These are phyloP conservation scores for Metrosideros polymorpha DNA, from an alignment of 441 rosid species.

Conservation along the genomic window DNA sequence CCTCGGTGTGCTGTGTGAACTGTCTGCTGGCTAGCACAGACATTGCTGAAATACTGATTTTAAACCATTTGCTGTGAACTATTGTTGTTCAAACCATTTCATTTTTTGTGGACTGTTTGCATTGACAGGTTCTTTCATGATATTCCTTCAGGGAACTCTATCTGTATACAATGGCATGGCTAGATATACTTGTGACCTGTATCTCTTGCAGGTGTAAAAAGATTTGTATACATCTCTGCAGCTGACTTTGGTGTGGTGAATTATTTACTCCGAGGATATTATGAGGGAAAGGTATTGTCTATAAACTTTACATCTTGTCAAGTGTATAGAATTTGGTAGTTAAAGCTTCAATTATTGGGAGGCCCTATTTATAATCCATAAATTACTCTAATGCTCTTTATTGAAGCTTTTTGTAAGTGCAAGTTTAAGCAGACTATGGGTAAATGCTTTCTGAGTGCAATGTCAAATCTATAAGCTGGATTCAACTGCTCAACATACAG, in stretches of 20 bases:
- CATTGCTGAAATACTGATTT: background rate
- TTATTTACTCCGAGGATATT: slow-evolving; percentile 67
- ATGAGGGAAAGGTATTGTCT: slow-evolving; percentile 71
- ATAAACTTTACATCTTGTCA: background rate
- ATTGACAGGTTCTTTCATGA: background rate
- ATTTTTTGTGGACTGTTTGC: background rate
- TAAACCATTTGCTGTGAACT: background rate
- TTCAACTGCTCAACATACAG: background rate
- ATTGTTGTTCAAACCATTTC: background rate
- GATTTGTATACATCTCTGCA: slow-evolving; percentile 81
- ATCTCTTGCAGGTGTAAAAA: slow-evolving; percentile 49
- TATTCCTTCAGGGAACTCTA: background rate
- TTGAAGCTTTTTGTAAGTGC: background rate
- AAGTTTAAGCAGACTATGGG: background rate
- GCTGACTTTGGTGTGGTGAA: slow-evolving; percentile 74
- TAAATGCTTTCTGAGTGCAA: background rate
- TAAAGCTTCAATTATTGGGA: background rate
- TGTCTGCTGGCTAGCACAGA: background rate
- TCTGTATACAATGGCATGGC: background rate
- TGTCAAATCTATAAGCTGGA: background rate
- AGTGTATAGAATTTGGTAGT: background rate
- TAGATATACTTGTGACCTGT: background rate
- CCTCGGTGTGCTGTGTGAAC: background rate
- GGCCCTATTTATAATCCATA: background rate
- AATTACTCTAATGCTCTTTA: background rate